Percentiles rank a stretch among this genome's conserved stretches.
Conservation (phyloP, 2,329 filamentous ascomycete genomes). For the Beauveria brongniartii region DNA sequence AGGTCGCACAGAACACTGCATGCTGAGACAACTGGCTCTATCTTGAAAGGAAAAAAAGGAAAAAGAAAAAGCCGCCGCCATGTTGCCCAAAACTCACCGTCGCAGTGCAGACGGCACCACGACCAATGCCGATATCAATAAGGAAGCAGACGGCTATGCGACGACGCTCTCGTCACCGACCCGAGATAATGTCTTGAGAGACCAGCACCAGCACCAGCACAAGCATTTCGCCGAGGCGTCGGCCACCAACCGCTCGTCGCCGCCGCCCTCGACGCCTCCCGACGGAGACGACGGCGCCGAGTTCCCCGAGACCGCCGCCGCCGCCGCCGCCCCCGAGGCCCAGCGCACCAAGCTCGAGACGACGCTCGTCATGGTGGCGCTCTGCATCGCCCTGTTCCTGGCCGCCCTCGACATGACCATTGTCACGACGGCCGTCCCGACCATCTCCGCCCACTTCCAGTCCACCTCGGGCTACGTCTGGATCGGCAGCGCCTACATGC, state of each 20-base stretch:
- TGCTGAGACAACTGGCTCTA: background rate
- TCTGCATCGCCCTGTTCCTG: slow-evolving; percentile 41
- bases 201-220: background rate
- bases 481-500: slow-evolving; percentile 67
- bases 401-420: slow-evolving; percentile 53
- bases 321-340: slow-evolving; percentile 22
- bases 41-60: no score
- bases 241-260: background rate
- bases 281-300: background rate
- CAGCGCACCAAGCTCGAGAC: slow-evolving; percentile 31
- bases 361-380: slow-evolving; percentile 31
- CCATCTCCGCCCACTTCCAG: slow-evolving; percentile 54
- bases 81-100: background rate
- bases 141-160: background rate
- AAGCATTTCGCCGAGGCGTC: background rate
- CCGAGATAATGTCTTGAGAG: background rate
- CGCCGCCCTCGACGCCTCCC: background rate
- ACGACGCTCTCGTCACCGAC: background rate
- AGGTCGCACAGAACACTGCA: background rate
- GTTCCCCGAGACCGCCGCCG: background rate
- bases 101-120: slow-evolving; percentile 1
- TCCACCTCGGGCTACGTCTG: slow-evolving; percentile 66
- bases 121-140: background rate
- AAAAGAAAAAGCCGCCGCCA: background rate
- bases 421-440: slow-evolving; percentile 58